Base-by-base conservation (phyloP, 805 yeast species). In the Nakazawaea sp. region DNA sequence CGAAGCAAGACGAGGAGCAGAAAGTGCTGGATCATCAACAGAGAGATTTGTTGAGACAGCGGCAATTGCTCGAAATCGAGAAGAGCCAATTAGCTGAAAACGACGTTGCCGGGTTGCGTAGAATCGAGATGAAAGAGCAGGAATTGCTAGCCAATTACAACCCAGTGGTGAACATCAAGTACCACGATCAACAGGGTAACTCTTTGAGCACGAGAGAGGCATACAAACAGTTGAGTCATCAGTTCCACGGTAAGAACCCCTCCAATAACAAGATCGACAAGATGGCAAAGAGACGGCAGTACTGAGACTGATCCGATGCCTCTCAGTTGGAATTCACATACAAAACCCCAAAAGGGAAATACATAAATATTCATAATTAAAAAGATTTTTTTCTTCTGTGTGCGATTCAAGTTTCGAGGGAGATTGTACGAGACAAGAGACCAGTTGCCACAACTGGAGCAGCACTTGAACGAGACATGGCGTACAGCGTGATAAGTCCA, bases 151-250 rank as follows among this genome's bases (percentile, higher is more conserved):
- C 47, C 8, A 40, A 49, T 29, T 70, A 73, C 45, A 64, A 63
- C 25, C 79, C 80, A 1, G 49, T 62, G 16, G 68, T 78, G n/a
- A 57, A 60, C 18, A 48, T 86, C 4, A 68, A 64, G 18, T 82
- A 85, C 54, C 68, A 64, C 15, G 94, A 85, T 52, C 79, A 75
- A 18, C 47, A 57, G 2, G 95, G 95, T 1, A 62, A 71, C 23
- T 62, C 63, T 16, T 56, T 87, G 19, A 59, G 67, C 21, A 66
- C 78, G 3, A 83, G 81, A 49, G 79, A 79, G 42, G 95, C 95
- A 1, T 86, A 72, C 62, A 85, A 83, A 58, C 72, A 73, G 43
- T 58, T 85, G 32, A 81, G 92, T 3, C 89, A 81, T 44, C 74
- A 77, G 45, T 86, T 84, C 55, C 95, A 86, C 53, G 94, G 92